Evolutionary conservation across 257 asterid species (phyloP).

Genomic region (Solanum bulbocastanum): DNA sequence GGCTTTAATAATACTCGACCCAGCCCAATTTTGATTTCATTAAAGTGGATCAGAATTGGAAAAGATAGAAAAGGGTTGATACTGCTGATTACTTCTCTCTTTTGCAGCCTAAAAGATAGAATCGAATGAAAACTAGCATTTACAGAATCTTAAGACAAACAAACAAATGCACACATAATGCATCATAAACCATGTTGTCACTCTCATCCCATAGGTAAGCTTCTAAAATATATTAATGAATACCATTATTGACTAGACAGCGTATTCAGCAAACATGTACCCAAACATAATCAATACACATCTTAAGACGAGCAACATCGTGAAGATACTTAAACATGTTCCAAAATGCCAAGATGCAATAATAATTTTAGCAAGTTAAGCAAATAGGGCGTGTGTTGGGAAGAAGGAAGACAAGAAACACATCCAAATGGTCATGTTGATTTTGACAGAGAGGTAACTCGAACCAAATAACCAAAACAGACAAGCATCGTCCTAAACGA

Average conservation of each 20-base stretch:
- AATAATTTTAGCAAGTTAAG: background rate
- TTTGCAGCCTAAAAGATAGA: background rate
- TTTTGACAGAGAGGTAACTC: background rate
- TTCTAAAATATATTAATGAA: background rate
- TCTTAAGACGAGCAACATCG: background rate
- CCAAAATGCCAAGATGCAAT: background rate
- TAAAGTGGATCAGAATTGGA: background rate
- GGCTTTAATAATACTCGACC: background rate
- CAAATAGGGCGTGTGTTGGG: background rate
- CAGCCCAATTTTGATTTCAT: background rate
- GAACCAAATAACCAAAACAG: background rate
- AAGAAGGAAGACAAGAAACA: background rate
- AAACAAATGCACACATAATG: background rate
- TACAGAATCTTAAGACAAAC: background rate
- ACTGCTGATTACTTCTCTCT: background rate
- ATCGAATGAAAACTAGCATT: background rate
- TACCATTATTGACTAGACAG: background rate
- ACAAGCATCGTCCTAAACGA: background rate
- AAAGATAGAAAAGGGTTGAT: background rate
- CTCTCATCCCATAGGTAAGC: background rate
- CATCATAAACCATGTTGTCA: background rate
- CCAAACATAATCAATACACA: background rate
- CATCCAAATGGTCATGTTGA: background rate
- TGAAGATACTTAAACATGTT: background rate
- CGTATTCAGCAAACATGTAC: background rate